Base-by-base conservation (phyloP, 176 grass and related monocot species). In the Bromus sterilis region DNA sequence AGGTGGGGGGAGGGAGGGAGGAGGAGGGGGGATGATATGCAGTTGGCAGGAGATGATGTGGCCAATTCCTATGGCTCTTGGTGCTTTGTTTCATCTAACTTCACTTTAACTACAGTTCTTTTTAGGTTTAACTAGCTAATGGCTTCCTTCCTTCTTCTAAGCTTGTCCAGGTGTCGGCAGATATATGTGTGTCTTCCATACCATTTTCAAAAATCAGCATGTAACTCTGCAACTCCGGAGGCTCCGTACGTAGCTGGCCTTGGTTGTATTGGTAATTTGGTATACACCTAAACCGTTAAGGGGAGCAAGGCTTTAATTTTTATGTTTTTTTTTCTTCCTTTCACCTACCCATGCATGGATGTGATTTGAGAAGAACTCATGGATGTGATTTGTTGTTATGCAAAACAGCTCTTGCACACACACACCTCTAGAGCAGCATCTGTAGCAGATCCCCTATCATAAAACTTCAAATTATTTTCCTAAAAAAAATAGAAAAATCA, bases 41-140 rank as follows among this genome's bases (percentile, higher is more conserved):
- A 80, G 77, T 81, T 71, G 82, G 87, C 82, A 85, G 72, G 29
- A 85, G 77, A 82, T 67, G 44, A 42, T 66, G 83, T 82, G 73
- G 74, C 28, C 56, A 86, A 89, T 66, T 86, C 55, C 64, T 70
- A 81, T 56, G 76, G 75, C 71, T 58, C 41, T 56, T 83, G 66
- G 6, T 76, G 59, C n/a, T 76, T 82, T 68, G 59, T 76, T 72
- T 68, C 23, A 76, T 80, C 51, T 78, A 23, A 33, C 56, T 85
- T 64, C 68, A 42, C 41, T 71, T 56, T 57, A n/a, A n/a, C n/a
- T n/a, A 40, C 55, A 23, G 3, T 28, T 15, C 11, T 57, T 74
- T 72, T 70, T 53, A 53, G 48, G 48, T 71, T 46, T 26, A 21
- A 70, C 25, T 71, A 75, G 48, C 41, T 57, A 48, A 32, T 56